Evolutionary conservation across 805 yeast species (phyloP).

Genomic region (Yarrowia osloensis): DNA sequence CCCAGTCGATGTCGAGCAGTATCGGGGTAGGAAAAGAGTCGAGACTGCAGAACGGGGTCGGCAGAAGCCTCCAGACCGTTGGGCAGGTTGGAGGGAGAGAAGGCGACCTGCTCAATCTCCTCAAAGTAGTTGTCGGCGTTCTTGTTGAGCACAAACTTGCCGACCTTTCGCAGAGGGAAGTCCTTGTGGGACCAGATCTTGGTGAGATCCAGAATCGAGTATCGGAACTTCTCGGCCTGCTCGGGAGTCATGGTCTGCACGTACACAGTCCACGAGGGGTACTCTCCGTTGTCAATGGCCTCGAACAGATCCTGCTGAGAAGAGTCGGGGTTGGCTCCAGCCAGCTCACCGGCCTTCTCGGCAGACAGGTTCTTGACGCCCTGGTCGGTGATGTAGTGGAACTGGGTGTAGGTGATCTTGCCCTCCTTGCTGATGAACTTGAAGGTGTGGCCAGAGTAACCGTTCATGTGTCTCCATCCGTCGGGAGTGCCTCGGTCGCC

Average conservation of each 20-base stretch:
- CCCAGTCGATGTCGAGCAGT: slow-evolving; percentile 81
- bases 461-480: slow-evolving; percentile 74
- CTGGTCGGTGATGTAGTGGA: slow-evolving; percentile 69
- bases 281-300: slow-evolving; percentile 73
- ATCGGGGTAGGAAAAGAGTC: slow-evolving; percentile 81
- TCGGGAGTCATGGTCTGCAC: slow-evolving; percentile 84
- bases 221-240: slow-evolving; percentile 72
- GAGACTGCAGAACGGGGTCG: slow-evolving; percentile 80
- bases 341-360: slow-evolving; percentile 54
- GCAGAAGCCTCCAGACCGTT: slow-evolving; percentile 82
- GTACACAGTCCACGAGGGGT: slow-evolving; percentile 83
- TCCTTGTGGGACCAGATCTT: slow-evolving; percentile 90
- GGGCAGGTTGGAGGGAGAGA: slow-evolving; percentile 78
- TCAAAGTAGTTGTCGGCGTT: slow-evolving; percentile 87
- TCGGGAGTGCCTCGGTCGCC: slow-evolving; percentile 84
- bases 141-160: slow-evolving; percentile 74
- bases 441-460: slow-evolving; percentile 82
- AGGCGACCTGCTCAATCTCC: slow-evolving; percentile 83
- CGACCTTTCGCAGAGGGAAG: slow-evolving; percentile 84
- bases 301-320: slow-evolving; percentile 79
- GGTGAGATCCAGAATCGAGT: slow-evolving; percentile 86
- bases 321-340: slow-evolving; percentile 68
- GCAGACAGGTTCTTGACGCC: slow-evolving; percentile 50
- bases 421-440: slow-evolving; percentile 70
- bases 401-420: slow-evolving; percentile 76